Percentiles rank a stretch among this genome's conserved stretches.
phyloP scores from a whole-genome alignment of 352 stramenopile genomes.

The Phytophthora citrophthora region DNA sequence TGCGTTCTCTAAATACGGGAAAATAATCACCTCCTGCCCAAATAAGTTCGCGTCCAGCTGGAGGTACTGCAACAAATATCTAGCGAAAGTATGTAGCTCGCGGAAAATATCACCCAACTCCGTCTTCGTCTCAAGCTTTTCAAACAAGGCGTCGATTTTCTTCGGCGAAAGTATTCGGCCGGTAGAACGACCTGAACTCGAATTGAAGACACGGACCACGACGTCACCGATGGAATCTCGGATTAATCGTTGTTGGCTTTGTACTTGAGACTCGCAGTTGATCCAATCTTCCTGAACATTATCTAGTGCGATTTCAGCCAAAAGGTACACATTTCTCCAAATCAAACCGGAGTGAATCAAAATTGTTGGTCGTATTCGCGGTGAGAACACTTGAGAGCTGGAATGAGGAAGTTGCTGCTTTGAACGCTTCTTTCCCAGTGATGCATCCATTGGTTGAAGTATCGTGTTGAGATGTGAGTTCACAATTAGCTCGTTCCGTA shows the following conservation, averaged over 20 bases:
- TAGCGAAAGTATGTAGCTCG: slow-evolving; percentile 39
- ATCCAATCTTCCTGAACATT: not conserved
- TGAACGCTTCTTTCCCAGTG: slow-evolving; percentile 33
- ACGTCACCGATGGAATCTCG: slow-evolving; percentile 34
- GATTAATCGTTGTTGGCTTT: slow-evolving; percentile 10
- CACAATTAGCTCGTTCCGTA: slow-evolving; percentile 44
- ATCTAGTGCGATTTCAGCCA: slow-evolving; percentile 45
- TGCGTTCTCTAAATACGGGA: slow-evolving; percentile 47
- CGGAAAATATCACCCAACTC: slow-evolving; percentile 2
- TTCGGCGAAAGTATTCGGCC: slow-evolving; percentile 31
- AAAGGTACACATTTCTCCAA: slow-evolving; percentile 60
- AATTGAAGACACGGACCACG: slow-evolving; percentile 52
- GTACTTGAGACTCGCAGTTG: slow-evolving; percentile 4
- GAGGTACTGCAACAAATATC: slow-evolving; percentile 43
- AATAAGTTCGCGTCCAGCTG: slow-evolving; percentile 66
- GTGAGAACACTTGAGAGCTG: slow-evolving; percentile 14
- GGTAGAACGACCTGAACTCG: slow-evolving; percentile 39
- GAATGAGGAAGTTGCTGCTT: slow-evolving; percentile 26
- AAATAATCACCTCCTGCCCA: slow-evolving; percentile 58
- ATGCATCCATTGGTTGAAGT: slow-evolving; percentile 12
- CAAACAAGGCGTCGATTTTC: slow-evolving; percentile 9
- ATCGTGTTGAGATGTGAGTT: slow-evolving; percentile 44
- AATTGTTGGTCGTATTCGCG: slow-evolving; percentile 11
- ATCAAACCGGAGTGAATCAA: slow-evolving; percentile 62
- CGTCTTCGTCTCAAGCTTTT: slow-evolving; percentile 1